These are phyloP conservation scores for Tetrahymena elliotti DNA, from an alignment of 73 alveolate species.

Conservation along the genomic window DNA sequence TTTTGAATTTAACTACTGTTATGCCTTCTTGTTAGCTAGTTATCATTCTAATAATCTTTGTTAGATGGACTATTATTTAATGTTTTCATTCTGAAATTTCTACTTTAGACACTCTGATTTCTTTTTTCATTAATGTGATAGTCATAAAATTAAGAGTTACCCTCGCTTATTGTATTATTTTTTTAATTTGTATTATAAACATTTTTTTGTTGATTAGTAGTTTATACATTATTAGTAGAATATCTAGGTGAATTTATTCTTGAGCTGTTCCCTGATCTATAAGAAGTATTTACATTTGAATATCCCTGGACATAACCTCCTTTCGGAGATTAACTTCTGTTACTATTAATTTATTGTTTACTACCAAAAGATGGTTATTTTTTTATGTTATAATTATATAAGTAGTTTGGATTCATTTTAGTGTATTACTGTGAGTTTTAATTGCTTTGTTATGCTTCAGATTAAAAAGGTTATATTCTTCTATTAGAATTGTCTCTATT, in stretches of 20 bases:
- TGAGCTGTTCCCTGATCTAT: not conserved
- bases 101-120: not conserved
- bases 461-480: not conserved
- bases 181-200: not conserved
- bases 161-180: not conserved
- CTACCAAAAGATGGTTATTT: not conserved
- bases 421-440: not conserved
- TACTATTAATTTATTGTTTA: not conserved
- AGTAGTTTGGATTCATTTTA: not conserved
- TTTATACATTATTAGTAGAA: not conserved
- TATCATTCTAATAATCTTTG: not conserved
- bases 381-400: not conserved
- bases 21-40: not conserved
- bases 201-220: not conserved
- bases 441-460: not conserved
- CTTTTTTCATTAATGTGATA: not conserved
- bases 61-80: not conserved
- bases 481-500: not conserved
- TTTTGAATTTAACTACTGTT: not conserved
- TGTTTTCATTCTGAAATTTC: not conserved
- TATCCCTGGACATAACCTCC: not conserved
- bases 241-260: not conserved
- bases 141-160: not conserved
- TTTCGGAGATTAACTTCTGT: not conserved
- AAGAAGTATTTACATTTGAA: not conserved